Evolutionary conservation across 345 rosid genomes (phyloP).

Genomic region (Crucihimalaya himalaica): DNA sequence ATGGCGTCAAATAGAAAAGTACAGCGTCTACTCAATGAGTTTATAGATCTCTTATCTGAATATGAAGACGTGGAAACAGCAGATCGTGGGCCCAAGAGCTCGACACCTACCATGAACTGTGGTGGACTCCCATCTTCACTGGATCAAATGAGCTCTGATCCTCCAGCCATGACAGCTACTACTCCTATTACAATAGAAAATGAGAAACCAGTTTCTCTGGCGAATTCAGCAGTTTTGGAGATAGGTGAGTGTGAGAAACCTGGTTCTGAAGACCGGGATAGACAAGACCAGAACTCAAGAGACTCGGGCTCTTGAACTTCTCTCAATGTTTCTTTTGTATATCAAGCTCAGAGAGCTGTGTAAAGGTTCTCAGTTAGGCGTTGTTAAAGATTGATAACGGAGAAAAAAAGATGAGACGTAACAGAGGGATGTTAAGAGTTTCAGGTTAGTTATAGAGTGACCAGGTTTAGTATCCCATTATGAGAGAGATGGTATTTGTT

Average conservation of each 20-base stretch:
- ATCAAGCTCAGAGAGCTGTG: slow-evolving; percentile 37
- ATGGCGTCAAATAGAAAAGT: slow-evolving; percentile 97
- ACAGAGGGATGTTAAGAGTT: slow-evolving; percentile 17
- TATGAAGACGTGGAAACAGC: slow-evolving; percentile 50
- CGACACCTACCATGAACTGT: slow-evolving; percentile 15
- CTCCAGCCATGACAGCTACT: slow-evolving; percentile 26
- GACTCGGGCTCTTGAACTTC: slow-evolving; percentile 27
- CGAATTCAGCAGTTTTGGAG: slow-evolving; percentile 16
- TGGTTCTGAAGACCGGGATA: slow-evolving; percentile 14
- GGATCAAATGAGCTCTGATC: slow-evolving; percentile 35
- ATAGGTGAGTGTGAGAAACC: slow-evolving; percentile 4
- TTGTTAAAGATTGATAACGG: neutral
- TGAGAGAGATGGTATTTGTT: neutral
- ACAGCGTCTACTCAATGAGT: slow-evolving; percentile 90
- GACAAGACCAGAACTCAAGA: slow-evolving; percentile 1
- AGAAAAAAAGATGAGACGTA: slow-evolving; percentile 9
- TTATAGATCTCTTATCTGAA: slow-evolving; percentile 92
- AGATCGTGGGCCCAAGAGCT: slow-evolving; percentile 24
- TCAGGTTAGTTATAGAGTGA: slow-evolving; percentile 18
- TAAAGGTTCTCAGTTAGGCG: slow-evolving; percentile 30
- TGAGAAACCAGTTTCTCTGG: slow-evolving; percentile 28
- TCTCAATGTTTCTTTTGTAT: slow-evolving; percentile 23
- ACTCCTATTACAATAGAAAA: slow-evolving; percentile 30
- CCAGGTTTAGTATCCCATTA: neutral
- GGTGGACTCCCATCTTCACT: slow-evolving; percentile 36